Percentiles rank a stretch among this genome's conserved stretches.
Conservation (phyloP, 2,329 filamentous ascomycete species). For the Claviceps pusilla region DNA sequence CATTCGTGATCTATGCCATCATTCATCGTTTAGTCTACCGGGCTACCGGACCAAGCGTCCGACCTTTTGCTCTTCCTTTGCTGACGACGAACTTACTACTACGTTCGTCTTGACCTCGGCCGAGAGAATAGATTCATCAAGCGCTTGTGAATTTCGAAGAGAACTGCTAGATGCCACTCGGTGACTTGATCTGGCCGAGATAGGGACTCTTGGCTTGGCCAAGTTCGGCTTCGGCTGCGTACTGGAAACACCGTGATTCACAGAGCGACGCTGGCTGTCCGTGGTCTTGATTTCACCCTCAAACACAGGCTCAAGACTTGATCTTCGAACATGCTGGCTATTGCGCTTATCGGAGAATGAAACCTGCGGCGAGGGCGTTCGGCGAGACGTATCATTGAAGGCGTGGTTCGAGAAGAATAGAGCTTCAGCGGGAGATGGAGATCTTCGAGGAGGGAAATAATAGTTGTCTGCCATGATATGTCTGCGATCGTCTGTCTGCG, state of each 20-base stretch:
- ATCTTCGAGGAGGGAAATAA: neutral
- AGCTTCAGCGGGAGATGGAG: slow-evolving; percentile 1
- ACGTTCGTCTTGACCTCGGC: slow-evolving; percentile 18
- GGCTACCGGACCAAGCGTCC: neutral
- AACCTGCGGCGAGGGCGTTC: slow-evolving; percentile 3
- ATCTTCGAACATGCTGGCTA: slow-evolving; percentile 1
- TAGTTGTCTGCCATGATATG: slow-evolving; percentile 1
- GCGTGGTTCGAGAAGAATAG: neutral
- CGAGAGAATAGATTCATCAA: slow-evolving; percentile 1
- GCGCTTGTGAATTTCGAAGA: neutral
- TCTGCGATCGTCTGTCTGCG: too few species aligned
- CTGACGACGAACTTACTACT: slow-evolving; percentile 10
- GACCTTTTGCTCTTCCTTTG: too few species aligned
- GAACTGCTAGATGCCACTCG: neutral
- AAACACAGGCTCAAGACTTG: slow-evolving; percentile 4
- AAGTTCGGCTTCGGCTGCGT: slow-evolving; percentile 2
- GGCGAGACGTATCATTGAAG: slow-evolving; percentile 1
- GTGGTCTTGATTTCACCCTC: neutral
- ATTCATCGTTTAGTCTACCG: neutral
- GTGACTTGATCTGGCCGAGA: neutral
- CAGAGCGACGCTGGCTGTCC: neutral
- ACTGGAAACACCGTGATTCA: neutral
- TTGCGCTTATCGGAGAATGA: slow-evolving; percentile 1
- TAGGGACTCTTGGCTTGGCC: slow-evolving; percentile 3
- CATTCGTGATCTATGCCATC: slow-evolving; percentile 48